Percentiles rank a stretch among this genome's conserved stretches.
phyloP scores from a whole-genome alignment of 2,329 filamentous ascomycete species.

The Colletotrichum sansevieriae region DNA sequence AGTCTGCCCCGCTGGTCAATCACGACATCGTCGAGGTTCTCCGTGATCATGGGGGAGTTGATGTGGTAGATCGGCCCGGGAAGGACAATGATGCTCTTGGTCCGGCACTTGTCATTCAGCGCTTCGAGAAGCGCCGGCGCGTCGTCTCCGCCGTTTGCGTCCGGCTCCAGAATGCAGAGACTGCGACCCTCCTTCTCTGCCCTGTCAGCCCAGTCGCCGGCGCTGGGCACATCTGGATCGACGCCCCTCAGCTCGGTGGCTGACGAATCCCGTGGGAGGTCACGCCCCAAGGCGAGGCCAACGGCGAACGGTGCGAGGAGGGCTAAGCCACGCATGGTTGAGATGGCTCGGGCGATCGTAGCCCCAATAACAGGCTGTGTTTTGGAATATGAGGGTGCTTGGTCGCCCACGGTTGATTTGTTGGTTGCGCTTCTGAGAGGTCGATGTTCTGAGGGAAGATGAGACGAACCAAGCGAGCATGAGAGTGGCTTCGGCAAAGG shows the following conservation, averaged over 20 bases:
- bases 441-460: background rate
- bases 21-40: slow-evolving; percentile 51
- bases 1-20: slow-evolving; percentile 58
- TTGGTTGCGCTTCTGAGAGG: background rate
- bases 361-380: background rate
- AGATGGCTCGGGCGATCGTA: background rate
- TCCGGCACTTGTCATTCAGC: slow-evolving; percentile 49
- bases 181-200: slow-evolving; percentile 49
- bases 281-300: slow-evolving; percentile 8
- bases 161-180: slow-evolving; percentile 49
- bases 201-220: slow-evolving; percentile 50
- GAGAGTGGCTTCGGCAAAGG: background rate
- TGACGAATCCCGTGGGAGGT: background rate
- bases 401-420: slow-evolving; percentile 22
- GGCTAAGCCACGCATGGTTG: slow-evolving; percentile 26
- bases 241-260: background rate
- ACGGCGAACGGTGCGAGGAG: slow-evolving; percentile 1
- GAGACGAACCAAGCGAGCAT: background rate
- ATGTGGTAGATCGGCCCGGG: slow-evolving; percentile 52
- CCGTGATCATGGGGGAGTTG: slow-evolving; percentile 52
- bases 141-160: slow-evolving; percentile 48
- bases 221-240: background rate
- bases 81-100: slow-evolving; percentile 50
- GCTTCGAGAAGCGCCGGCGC: slow-evolving; percentile 49
- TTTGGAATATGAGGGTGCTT: background rate